Base-by-base conservation (phyloP, 257 asterid genomes). In the Solanum virginianum region DNA sequence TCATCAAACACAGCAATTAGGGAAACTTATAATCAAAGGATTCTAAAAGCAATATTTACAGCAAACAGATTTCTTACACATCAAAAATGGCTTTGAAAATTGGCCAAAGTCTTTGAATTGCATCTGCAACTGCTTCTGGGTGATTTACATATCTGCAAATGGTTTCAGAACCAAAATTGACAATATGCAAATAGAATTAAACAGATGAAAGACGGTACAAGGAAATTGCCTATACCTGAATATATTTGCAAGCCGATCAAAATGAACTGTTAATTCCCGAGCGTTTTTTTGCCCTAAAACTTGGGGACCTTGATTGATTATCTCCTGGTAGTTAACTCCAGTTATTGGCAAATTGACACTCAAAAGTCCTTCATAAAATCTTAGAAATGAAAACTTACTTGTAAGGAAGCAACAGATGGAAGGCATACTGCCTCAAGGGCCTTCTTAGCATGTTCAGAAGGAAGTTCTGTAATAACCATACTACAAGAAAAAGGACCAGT, bases 41-140 rank as follows among this genome's bases (percentile, higher is more conserved):
- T 41, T 47, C 55, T 9, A 5, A 17, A 53, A 74, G 32, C 18
- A 69, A 83, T 39, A 49, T 63, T 47, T 43, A 49, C 54, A 66
- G 74, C 55, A 13, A 51, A 70, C 56, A 68, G 70, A 43, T 80
- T 86, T 90, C 97, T 90, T 90, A 97, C 99, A 85, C 88, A 88
- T 97, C 98, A 89, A 97, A 97, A 87, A 97, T 94, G 85, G 96
- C 92, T 90, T 97, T 95, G 92, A 97, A 97, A 89, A 95, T 89
- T 77, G 99, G 97, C 99, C 99, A 97, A 84, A 97, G 94, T 89
- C 91, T 92, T 87, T 97, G 98, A 87, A 97, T 94, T 86, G 98
- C 95, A 91, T 95, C 98, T 82, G 99, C 97, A 87, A 97, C 99
- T 53, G 99, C 98, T 92, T 97, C 98, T 13, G 98, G 99, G 85